Conservation (phyloP, 305 asterid species). For the Salvia sclarea region DNA sequence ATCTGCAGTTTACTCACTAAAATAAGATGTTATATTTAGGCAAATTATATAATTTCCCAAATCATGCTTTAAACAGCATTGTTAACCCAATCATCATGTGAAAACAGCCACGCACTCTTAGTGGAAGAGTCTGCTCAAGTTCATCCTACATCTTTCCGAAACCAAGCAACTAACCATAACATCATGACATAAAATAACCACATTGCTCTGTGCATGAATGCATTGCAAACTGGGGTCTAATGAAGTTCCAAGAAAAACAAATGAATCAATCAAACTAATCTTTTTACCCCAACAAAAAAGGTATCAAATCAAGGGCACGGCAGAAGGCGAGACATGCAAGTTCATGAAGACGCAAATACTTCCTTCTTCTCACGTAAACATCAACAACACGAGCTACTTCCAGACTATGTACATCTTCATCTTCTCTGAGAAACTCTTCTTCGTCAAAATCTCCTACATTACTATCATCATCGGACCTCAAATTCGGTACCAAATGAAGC, state of each 20-base stretch:
- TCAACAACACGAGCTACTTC: constrained; percentile 48
- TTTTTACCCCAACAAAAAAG: constrained; percentile 62
- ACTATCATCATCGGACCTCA: constrained; percentile 49
- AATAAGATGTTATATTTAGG: neutral
- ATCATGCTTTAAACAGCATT: neutral
- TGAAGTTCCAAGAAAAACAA: constrained; percentile 5
- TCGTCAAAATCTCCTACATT: constrained; percentile 50
- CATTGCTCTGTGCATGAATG: neutral
- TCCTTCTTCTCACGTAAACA: constrained; percentile 56
- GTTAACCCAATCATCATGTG: neutral
- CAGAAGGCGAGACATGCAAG: constrained; percentile 83
- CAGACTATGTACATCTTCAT: constrained; percentile 39
- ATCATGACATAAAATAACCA: neutral
- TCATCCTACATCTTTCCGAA: neutral
- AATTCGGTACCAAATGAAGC: constrained; percentile 65
- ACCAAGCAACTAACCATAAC: neutral
- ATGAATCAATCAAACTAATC: neutral
- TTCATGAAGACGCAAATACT: constrained; percentile 79
- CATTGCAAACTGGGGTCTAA: neutral
- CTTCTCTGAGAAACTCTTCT: constrained; percentile 51
- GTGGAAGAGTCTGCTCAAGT: neutral
- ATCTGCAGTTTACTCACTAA: constrained; percentile 9
- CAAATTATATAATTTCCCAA: neutral
- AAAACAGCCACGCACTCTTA: constrained; percentile 5
- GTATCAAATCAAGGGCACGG: constrained; percentile 77